Conservation (phyloP, 371 early-diverging fungal species). For the Mucor ambiguus region DNA sequence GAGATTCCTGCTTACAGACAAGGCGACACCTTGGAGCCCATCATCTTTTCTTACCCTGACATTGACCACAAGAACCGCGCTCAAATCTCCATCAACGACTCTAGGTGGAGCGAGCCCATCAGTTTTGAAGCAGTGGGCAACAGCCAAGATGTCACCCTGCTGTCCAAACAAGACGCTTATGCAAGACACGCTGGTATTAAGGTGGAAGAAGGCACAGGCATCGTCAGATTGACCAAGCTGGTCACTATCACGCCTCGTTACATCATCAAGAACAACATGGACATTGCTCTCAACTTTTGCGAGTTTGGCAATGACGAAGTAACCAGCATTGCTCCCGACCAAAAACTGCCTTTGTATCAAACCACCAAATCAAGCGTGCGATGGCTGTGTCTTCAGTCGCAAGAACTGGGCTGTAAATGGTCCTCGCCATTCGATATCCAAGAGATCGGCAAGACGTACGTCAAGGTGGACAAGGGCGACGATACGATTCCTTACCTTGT, state of each 20-base stretch:
- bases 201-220: constrained; percentile 68
- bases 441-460: constrained; percentile 82
- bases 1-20: constrained; percentile 29
- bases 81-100: constrained; percentile 60
- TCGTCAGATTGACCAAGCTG: constrained; percentile 67
- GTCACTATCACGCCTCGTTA: constrained; percentile 84
- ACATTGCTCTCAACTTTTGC: constrained; percentile 58
- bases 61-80: constrained; percentile 77
- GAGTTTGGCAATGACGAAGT: constrained; percentile 45
- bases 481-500: constrained; percentile 65
- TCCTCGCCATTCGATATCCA: constrained; percentile 78
- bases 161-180: constrained; percentile 29
- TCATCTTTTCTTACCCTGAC: constrained; percentile 81
- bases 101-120: constrained; percentile 81
- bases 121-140: constrained; percentile 89
- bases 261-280: constrained; percentile 78
- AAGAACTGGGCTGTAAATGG: constrained; percentile 58
- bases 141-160: constrained; percentile 60
- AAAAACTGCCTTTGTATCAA: constrained; percentile 58
- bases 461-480: constrained; percentile 69
- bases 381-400: constrained; percentile 58
- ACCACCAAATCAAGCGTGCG: constrained; percentile 43
- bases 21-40: constrained; percentile 47
- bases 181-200: constrained; percentile 69
- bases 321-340: constrained; percentile 36